These are phyloP conservation scores for Brassica napus DNA, from an alignment of 345 rosid species.

Conservation along the genomic window DNA sequence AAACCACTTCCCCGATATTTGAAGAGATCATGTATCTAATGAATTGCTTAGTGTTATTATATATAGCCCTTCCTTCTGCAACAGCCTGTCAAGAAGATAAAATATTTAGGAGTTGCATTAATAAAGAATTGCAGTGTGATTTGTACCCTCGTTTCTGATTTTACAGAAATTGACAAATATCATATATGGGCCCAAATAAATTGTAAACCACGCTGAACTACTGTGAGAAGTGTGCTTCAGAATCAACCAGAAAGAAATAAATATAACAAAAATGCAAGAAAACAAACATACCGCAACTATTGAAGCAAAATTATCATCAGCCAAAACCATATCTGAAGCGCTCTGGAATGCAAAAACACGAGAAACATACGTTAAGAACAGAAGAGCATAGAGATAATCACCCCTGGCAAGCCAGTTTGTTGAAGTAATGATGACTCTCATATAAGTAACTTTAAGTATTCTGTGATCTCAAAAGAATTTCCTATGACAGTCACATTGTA, in stretches of 20 bases:
- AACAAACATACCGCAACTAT: slow-evolving; percentile 75
- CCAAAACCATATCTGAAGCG: slow-evolving; percentile 99
- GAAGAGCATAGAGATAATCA: slow-evolving; percentile 7
- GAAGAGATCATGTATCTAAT: slow-evolving; percentile 99
- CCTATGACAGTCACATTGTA: slow-evolving; percentile 1
- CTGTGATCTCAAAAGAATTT: slow-evolving; percentile 11
- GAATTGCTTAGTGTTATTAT: slow-evolving; percentile 97
- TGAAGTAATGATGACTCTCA: slow-evolving; percentile 2
- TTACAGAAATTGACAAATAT: slow-evolving; percentile 1
- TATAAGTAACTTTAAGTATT: slow-evolving; percentile 11
- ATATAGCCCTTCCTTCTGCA: slow-evolving; percentile 99
- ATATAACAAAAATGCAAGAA: slow-evolving; percentile 25
- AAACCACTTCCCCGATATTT: slow-evolving; percentile 98
- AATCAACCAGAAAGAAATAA: slow-evolving; percentile 21
- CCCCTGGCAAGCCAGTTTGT: slow-evolving; percentile 5
- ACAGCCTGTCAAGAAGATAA: slow-evolving; percentile 65
- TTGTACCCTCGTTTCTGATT: slow-evolving; percentile 5
- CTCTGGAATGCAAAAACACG: slow-evolving; percentile 58
- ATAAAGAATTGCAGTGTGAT: slow-evolving; percentile 17
- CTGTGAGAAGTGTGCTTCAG: not conserved
- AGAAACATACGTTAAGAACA: slow-evolving; percentile 22
- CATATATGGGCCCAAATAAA: not conserved
- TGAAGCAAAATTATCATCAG: slow-evolving; percentile 98
- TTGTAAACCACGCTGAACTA: not conserved
- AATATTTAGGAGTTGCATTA: slow-evolving; percentile 25